Percentiles rank a stretch among this genome's conserved stretches.
phyloP scores from a whole-genome alignment of 2,329 filamentous ascomycete genomes.

The Neoascochyta sp. region DNA sequence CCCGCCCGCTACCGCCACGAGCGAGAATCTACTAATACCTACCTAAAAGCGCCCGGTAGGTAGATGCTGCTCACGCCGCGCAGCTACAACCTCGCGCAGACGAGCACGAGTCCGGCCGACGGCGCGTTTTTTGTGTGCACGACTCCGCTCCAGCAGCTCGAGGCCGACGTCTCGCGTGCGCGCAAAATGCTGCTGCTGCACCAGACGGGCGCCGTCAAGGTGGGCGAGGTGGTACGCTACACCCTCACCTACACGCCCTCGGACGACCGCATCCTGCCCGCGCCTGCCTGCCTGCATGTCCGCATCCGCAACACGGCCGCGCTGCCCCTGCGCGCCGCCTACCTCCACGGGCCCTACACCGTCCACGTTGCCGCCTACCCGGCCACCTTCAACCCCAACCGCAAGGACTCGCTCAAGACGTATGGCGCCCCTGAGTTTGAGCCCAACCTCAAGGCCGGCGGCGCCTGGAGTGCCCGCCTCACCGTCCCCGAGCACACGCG shows the following conservation, averaged over 20 bases:
- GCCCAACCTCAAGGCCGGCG: slow-evolving; percentile 92
- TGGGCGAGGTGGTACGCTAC: slow-evolving; percentile 87
- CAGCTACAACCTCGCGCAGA: slow-evolving; percentile 38
- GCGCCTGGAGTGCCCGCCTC: slow-evolving; percentile 76
- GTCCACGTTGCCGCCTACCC: slow-evolving; percentile 85
- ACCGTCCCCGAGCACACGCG: slow-evolving; percentile 75
- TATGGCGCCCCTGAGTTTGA: slow-evolving; percentile 88
- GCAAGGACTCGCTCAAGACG: slow-evolving; percentile 63
- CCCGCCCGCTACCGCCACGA: slow-evolving; percentile 13
- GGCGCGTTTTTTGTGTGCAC: slow-evolving; percentile 35
- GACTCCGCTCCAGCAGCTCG: slow-evolving; percentile 33
- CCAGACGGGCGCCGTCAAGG: slow-evolving; percentile 85
- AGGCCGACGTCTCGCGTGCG: slow-evolving; percentile 30
- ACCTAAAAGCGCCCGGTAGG: too few relatives aligned
- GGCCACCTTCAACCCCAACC: slow-evolving; percentile 75
- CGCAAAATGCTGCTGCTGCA: slow-evolving; percentile 78
- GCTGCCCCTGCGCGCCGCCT: slow-evolving; percentile 87
- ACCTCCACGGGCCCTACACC: slow-evolving; percentile 93
- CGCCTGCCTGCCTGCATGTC: slow-evolving; percentile 74
- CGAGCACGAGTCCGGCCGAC: slow-evolving; percentile 35
- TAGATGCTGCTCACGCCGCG: slow-evolving; percentile 44
- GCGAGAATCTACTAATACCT: slow-evolving; percentile 20
- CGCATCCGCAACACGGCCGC: slow-evolving; percentile 90
- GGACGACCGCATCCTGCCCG: slow-evolving; percentile 82
- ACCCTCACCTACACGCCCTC: slow-evolving; percentile 90